Evolutionary conservation across 116 monocot species (phyloP).

Genomic region (Phalaenopsis hybrid): DNA sequence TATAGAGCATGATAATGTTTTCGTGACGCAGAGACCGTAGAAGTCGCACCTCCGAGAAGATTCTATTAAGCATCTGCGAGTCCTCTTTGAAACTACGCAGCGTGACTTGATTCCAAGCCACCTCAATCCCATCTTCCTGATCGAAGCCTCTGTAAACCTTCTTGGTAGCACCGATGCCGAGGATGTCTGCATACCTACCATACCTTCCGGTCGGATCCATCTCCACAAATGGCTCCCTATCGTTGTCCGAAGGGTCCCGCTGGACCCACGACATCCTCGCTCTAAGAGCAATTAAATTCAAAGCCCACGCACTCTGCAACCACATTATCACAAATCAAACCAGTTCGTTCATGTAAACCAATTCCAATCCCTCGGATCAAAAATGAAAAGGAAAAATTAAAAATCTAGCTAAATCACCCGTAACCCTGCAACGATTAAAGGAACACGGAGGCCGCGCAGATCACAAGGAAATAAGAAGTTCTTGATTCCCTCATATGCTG

Average conservation of each 20-base stretch:
- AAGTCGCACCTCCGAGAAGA: slow-evolving; percentile 60
- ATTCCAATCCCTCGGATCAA: not conserved
- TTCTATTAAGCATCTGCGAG: slow-evolving; percentile 29
- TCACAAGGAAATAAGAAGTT: slow-evolving; percentile 5
- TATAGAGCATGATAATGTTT: slow-evolving; percentile 57
- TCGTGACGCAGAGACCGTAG: slow-evolving; percentile 55
- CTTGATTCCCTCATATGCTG: slow-evolving; percentile 8
- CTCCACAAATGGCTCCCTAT: slow-evolving; percentile 38
- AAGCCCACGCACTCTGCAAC: not conserved
- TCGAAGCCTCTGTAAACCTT: slow-evolving; percentile 42
- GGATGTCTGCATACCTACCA: slow-evolving; percentile 32
- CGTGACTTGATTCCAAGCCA: slow-evolving; percentile 58
- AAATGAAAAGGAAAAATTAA: not conserved
- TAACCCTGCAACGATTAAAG: not conserved
- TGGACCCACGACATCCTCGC: slow-evolving; percentile 15
- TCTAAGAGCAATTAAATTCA: not conserved
- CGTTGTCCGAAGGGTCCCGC: slow-evolving; percentile 20
- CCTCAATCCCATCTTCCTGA: slow-evolving; percentile 46
- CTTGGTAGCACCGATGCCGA: slow-evolving; percentile 34
- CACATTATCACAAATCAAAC: not conserved
- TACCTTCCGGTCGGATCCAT: slow-evolving; percentile 42
- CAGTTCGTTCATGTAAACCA: not conserved
- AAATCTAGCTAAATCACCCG: not conserved
- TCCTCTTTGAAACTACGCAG: slow-evolving; percentile 31
- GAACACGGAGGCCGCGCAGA: slow-evolving; percentile 11